These are phyloP conservation scores for Plenodomus tracheiphilus DNA, from an alignment of 2,329 filamentous ascomycete species.

Conservation along the genomic window DNA sequence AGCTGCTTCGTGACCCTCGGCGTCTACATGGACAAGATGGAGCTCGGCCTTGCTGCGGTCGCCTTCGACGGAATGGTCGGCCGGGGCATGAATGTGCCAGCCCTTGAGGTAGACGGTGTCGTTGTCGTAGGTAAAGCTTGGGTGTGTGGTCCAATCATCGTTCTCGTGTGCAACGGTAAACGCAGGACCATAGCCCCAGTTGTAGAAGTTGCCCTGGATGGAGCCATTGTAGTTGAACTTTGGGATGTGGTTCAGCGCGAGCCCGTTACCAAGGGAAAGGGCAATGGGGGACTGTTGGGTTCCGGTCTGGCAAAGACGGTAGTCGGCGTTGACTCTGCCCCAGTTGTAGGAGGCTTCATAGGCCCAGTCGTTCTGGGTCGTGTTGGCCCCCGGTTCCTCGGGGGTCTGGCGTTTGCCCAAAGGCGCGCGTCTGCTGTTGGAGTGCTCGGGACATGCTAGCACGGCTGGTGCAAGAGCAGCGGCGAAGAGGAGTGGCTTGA, in stretches of 20 bases:
- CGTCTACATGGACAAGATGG: conserved; percentile 54
- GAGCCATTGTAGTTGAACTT: conserved; percentile 48
- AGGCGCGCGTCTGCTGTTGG: conserved; percentile 13
- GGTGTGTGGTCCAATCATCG: conserved; percentile 45
- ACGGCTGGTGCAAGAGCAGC: conserved; percentile 7
- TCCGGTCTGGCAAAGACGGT: conserved; percentile 54
- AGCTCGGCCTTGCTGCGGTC: conserved; percentile 52
- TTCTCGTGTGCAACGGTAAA: conserved; percentile 45
- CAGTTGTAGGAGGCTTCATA: conserved; percentile 43
- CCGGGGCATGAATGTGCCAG: conserved; percentile 58
- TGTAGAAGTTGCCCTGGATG: conserved; percentile 49
- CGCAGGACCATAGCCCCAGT: conserved; percentile 56
- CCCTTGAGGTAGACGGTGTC: conserved; percentile 53
- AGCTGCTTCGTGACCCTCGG: conserved; percentile 47
- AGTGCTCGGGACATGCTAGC: conserved; percentile 19
- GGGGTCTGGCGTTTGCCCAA: conserved; percentile 11
- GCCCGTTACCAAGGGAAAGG: conserved; percentile 46
- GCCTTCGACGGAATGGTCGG: conserved; percentile 53
- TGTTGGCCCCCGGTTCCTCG: conserved; percentile 6
- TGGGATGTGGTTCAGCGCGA: conserved; percentile 47
- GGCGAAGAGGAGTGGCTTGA: conserved; percentile 8
- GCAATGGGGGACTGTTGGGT: conserved; percentile 57
- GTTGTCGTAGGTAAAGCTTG: conserved; percentile 52
- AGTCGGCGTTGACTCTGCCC: conserved; percentile 46
- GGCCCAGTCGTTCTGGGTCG: conserved; percentile 16